Percentiles rank a stretch among this genome's conserved stretches.
Evolutionary conservation across 2,329 filamentous ascomycete species (phyloP).

Genomic region (Aspergillus pseudoterreus): DNA sequence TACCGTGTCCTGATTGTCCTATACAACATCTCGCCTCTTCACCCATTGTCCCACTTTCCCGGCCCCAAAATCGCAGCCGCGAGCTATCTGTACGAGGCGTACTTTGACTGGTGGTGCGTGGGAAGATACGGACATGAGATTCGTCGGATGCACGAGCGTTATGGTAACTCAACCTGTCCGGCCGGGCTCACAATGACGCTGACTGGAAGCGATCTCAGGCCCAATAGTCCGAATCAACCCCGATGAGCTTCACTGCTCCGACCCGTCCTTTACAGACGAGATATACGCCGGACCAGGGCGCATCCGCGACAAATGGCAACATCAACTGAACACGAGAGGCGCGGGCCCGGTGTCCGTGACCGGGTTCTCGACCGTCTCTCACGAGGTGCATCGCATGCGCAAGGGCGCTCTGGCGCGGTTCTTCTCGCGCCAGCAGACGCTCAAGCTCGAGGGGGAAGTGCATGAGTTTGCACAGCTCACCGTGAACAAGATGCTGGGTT

Average conservation of each 20-base stretch:
- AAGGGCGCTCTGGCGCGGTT: no score
- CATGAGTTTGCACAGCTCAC: no score
- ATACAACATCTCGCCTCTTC: neutral
- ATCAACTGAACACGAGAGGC: no score
- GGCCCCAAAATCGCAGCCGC: neutral
- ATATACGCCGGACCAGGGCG: conserved; percentile 23
- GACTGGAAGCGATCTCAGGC: conserved; percentile 12
- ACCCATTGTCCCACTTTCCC: neutral
- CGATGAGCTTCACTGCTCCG: conserved; percentile 32
- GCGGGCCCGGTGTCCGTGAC: no score
- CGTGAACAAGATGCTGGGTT: no score
- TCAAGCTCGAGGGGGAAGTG: no score
- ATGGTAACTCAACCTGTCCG: neutral
- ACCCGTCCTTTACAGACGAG: conserved; percentile 32
- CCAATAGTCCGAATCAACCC: conserved; percentile 37
- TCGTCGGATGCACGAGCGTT: conserved; percentile 3
- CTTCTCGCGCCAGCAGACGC: no score
- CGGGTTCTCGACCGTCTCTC: no score
- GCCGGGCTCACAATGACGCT: neutral
- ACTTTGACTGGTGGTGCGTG: neutral
- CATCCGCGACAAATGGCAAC: conserved; percentile 15
- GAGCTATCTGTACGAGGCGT: neutral
- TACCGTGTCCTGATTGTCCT: neutral
- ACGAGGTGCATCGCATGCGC: no score
- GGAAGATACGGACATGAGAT: conserved; percentile 1